phyloP scores from a whole-genome alignment of 2,329 filamentous ascomycete genomes.

The Aspergillus tubingensis region DNA sequence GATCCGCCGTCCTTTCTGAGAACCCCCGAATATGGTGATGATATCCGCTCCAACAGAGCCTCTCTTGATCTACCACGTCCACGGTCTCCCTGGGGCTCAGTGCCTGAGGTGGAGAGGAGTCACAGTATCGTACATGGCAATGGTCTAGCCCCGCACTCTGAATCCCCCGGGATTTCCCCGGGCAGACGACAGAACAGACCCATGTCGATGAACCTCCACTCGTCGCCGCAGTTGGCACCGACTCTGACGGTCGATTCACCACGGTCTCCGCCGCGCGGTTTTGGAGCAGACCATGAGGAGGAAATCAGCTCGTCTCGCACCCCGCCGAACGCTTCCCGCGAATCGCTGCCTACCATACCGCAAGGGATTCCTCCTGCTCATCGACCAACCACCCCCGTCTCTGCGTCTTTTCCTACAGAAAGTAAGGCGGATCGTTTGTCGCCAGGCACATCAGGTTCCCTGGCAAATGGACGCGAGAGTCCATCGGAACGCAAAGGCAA shows the following conservation, averaged over 20 bases:
- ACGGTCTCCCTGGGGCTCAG: constrained; percentile 39
- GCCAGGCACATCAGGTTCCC: constrained; percentile 18
- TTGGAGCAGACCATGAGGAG: constrained; percentile 59
- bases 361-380: constrained; percentile 12
- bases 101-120: constrained; percentile 24
- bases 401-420: constrained; percentile 24
- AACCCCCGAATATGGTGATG: constrained; percentile 36
- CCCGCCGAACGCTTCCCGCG: constrained; percentile 27
- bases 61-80: constrained; percentile 48
- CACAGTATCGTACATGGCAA: constrained; percentile 26
- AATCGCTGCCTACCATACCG: constrained; percentile 28
- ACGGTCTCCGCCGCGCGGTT: constrained; percentile 42
- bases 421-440: constrained; percentile 24
- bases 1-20: constrained; percentile 34
- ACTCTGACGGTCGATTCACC: constrained; percentile 48
- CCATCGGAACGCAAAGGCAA: constrained; percentile 36
- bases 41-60: constrained; percentile 34
- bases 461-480: constrained; percentile 19
- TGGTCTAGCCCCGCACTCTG: constrained; percentile 29
- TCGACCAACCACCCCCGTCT: constrained; percentile 37
- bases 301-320: constrained; percentile 54
- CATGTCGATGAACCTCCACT: constrained; percentile 47
- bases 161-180: constrained; percentile 59
- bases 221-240: constrained; percentile 45
- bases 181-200: constrained; percentile 59